These are phyloP conservation scores for Cyanodermella asteris DNA, from an alignment of 2,329 filamentous ascomycete genomes.

Conservation along the genomic window DNA sequence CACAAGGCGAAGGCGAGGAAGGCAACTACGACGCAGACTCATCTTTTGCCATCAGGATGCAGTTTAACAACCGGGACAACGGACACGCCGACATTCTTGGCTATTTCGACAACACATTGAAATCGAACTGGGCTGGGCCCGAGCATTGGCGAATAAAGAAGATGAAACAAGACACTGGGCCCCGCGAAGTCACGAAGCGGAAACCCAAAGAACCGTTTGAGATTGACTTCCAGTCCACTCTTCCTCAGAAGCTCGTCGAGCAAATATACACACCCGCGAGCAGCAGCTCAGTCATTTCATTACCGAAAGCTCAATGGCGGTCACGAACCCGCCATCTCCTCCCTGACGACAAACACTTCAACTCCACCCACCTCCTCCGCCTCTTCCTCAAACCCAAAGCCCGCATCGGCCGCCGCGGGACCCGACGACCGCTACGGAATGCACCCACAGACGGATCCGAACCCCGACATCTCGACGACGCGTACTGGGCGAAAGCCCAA, in stretches of 20 bases:
- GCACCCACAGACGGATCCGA: constrained; percentile 13
- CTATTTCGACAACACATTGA: constrained; percentile 89
- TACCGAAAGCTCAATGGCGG: constrained; percentile 90
- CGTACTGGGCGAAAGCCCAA: constrained; percentile 58
- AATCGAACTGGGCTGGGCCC: constrained; percentile 96
- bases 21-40: too few species aligned
- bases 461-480: constrained; percentile 54
- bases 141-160: constrained; percentile 95
- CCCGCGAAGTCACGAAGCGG: constrained; percentile 44
- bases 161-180: too few species aligned
- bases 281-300: constrained; percentile 57
- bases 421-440: constrained; percentile 34
- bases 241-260: constrained; percentile 50
- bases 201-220: constrained; percentile 96
- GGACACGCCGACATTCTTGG: constrained; percentile 87
- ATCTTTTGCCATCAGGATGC: constrained; percentile 65
- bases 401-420: constrained; percentile 55
- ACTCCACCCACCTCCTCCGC: constrained; percentile 68
- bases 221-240: constrained; percentile 66
- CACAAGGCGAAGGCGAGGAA: constrained; percentile 29
- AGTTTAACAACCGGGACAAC: constrained; percentile 42
- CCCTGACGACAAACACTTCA: constrained; percentile 96
- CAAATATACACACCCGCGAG: constrained; percentile 61
- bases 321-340: constrained; percentile 82
- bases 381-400: constrained; percentile 92